Base-by-base conservation (phyloP, 495 filamentous ascomycete genomes). In the Cudoniella acicularis region DNA sequence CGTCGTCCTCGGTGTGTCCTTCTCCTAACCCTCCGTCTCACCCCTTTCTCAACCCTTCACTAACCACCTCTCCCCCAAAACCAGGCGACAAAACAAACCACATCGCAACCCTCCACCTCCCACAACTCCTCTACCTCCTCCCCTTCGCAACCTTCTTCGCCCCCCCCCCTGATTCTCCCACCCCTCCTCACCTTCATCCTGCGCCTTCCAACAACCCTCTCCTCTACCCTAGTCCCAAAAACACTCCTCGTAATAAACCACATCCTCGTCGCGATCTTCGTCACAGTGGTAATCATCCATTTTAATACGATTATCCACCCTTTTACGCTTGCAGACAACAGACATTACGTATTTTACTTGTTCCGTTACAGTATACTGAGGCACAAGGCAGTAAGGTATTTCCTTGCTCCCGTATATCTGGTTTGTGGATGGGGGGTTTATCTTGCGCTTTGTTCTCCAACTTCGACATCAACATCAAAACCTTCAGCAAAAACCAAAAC, bases 81-180 rank as follows among this genome's bases (percentile, higher is more conserved):
- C n/a, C 36, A 68, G 64, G 54, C 64, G 95, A 98, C 71, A 96
- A 97, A 75, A 86, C 88, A 23, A 96, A 96, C 66, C 94, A 98
- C 68, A 76, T 91, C 56, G 90, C 91, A 2, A 91, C 90, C 6
- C 70, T 98, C 18, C 95, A 98, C 66, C 70, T 96, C 45, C 79
- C 94, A 1, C 94, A 98, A 70, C 88, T 98, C 83, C 86, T 97
- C 30, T 98, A 98, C 70, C 84, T 98, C 65, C 93, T 91, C 86
- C 87, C 91, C 1, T 90, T 94, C 68, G 82, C 94, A 27, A 68
- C 78, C 30, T 96, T 96, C 77, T 96, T 96, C 77, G 96, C 93
- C 0, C 83, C 83, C 53, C n/a, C 93, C 94, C 1, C 75, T 97
- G 11, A 66, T 93, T 8, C 57, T 86, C 17, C 77, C 83, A 0